These are phyloP conservation scores for Geotrichum aggregatum DNA, from an alignment of 1,139 yeast genomes.

Conservation along the genomic window DNA sequence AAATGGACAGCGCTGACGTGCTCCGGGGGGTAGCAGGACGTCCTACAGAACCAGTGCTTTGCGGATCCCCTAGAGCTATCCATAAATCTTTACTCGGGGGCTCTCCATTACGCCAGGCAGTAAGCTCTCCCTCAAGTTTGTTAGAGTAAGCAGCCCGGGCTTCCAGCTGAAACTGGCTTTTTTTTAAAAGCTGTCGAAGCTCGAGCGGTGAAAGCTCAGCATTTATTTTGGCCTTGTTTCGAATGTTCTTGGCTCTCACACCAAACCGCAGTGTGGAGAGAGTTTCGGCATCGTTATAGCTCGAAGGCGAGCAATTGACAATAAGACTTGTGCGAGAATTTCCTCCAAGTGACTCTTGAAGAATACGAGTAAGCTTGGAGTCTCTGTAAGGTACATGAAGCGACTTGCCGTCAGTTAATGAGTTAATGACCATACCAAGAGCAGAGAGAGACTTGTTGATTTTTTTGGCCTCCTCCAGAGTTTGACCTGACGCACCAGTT, in stretches of 20 bases:
- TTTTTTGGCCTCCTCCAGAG: conserved; percentile 78
- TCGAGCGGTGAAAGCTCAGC: conserved; percentile 61
- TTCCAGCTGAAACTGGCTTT: conserved; percentile 49
- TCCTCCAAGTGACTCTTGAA: conserved; percentile 85
- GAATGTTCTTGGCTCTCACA: conserved; percentile 66
- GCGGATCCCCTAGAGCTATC: conserved; percentile 26
- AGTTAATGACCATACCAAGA: conserved; percentile 75
- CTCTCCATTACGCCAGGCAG: conserved; percentile 48
- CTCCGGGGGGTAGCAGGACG: conserved; percentile 11
- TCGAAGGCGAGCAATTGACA: conserved; percentile 71
- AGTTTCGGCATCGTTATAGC: conserved; percentile 61
- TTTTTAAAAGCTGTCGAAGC: conserved; percentile 48
- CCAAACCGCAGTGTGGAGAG: conserved; percentile 78
- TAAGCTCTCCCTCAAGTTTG: conserved; percentile 51
- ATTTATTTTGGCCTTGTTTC: conserved; percentile 65
- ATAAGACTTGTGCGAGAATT: conserved; percentile 78
- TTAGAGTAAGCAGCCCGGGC: conserved; percentile 45
- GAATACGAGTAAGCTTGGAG: conserved; percentile 74
- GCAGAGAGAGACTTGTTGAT: conserved; percentile 75
- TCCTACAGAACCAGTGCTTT: background rate
- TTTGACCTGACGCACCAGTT: conserved; percentile 73
- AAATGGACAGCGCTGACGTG: conserved; percentile 12
- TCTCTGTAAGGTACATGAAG: conserved; percentile 76
- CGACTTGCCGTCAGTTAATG: conserved; percentile 67
- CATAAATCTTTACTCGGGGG: conserved; percentile 38